Conservation (phyloP, 78 protist genomes). For the Chrysochromulina tobinii region DNA sequence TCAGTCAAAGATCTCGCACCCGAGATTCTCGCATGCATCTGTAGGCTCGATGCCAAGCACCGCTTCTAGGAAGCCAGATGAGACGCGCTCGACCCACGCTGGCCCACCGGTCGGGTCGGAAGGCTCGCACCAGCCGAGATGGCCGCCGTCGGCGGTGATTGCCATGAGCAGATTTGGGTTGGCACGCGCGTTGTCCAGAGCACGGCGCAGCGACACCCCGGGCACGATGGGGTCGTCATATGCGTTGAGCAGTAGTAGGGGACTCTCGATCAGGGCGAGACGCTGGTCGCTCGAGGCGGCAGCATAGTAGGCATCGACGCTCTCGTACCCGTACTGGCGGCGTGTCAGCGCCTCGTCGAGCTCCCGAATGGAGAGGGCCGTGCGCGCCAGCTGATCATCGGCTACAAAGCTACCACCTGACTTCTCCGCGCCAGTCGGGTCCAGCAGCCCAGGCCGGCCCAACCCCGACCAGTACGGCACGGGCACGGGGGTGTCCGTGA, state of each 20-base stretch:
- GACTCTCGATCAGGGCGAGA: background rate
- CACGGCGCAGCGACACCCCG: background rate
- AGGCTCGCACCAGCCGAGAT: slow-evolving; percentile 10
- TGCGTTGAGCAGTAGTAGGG: background rate
- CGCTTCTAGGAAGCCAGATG: background rate
- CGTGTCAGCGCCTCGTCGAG: background rate
- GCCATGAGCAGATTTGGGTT: background rate
- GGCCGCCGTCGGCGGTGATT: background rate
- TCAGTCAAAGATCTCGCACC: background rate
- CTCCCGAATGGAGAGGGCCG: background rate
- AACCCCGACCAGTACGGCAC: background rate
- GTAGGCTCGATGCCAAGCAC: background rate
- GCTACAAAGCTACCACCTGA: no score
- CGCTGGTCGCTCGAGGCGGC: background rate
- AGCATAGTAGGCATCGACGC: slow-evolving; percentile 13
- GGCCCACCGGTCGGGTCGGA: background rate
- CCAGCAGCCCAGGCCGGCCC: background rate
- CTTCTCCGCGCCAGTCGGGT: no score
- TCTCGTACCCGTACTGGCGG: background rate
- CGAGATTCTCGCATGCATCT: background rate
- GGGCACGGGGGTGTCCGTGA: background rate
- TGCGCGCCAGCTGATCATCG: background rate
- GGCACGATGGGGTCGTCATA: slow-evolving; percentile 23
- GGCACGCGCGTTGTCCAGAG: background rate
- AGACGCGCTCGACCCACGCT: background rate